Evolutionary conservation across 768 basidiomycete species (phyloP).

Genomic region (Pulveroboletus sp.): DNA sequence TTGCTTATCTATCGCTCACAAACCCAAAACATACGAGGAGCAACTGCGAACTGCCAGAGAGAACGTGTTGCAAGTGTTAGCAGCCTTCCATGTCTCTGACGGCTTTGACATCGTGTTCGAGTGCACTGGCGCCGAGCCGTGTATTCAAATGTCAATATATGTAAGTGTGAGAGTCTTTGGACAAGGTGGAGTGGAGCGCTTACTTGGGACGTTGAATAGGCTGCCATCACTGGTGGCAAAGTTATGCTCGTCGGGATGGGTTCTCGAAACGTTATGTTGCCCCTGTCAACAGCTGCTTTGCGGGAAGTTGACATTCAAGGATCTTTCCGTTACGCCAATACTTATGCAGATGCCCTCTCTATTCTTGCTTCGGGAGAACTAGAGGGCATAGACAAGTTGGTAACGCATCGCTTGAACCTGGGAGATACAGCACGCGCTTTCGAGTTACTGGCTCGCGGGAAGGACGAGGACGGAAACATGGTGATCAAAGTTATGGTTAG

Average conservation of each 20-base stretch:
- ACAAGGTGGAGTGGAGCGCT: slow-evolving; percentile 8
- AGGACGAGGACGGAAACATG: slow-evolving; percentile 73
- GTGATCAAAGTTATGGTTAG: slow-evolving; percentile 89
- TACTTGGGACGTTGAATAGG: slow-evolving; percentile 39
- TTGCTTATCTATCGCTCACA: slow-evolving; percentile 51
- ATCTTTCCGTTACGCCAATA: slow-evolving; percentile 87
- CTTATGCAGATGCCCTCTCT: slow-evolving; percentile 80
- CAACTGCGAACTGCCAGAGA: slow-evolving; percentile 59
- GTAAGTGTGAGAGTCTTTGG: slow-evolving; percentile 46
- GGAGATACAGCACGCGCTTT: slow-evolving; percentile 70
- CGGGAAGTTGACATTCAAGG: slow-evolving; percentile 93
- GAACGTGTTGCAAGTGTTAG: slow-evolving; percentile 45
- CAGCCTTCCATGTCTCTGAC: slow-evolving; percentile 54
- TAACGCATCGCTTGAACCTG: slow-evolving; percentile 73
- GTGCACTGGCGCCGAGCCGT: slow-evolving; percentile 90
- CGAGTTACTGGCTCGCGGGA: slow-evolving; percentile 70
- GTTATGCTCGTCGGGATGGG: slow-evolving; percentile 98
- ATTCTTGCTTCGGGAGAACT: slow-evolving; percentile 67
- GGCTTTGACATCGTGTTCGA: slow-evolving; percentile 94
- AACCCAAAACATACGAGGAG: slow-evolving; percentile 51
- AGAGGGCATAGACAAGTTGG: slow-evolving; percentile 61
- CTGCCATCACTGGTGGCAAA: slow-evolving; percentile 79
- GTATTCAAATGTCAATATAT: slow-evolving; percentile 86
- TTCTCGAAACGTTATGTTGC: slow-evolving; percentile 71
- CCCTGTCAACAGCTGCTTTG: slow-evolving; percentile 75